Conservation (phyloP, 179 eudicot genomes). For the Spinacia oleracea region DNA sequence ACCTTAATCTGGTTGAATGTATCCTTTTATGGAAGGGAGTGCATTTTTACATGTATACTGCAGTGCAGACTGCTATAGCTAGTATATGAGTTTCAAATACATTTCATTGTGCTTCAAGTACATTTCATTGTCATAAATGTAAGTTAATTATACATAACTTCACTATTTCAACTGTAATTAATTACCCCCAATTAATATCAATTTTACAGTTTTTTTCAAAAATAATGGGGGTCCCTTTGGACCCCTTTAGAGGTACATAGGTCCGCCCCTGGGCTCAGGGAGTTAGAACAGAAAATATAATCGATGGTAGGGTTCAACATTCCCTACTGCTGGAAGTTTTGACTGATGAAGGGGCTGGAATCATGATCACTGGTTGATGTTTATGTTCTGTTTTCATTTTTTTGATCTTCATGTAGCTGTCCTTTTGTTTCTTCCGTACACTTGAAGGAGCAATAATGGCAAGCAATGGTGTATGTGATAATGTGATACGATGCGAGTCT, state of each 20-base stretch:
- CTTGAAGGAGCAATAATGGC: constrained; percentile 6
- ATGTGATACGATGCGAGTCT: too few relatives aligned
- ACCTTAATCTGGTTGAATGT: neutral
- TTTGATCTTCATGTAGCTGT: neutral
- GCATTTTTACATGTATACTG: neutral
- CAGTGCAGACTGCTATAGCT: neutral
- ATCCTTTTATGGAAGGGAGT: constrained; percentile 49
- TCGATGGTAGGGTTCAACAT: constrained; percentile 81
- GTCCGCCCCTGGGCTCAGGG: too few relatives aligned
- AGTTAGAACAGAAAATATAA: constrained; percentile 76
- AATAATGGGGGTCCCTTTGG: too few relatives aligned
- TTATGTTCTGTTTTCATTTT: neutral
- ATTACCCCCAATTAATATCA: too few relatives aligned
- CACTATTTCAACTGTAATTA: too few relatives aligned
- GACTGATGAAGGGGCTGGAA: constrained; percentile 86
- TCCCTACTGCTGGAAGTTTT: constrained; percentile 73
- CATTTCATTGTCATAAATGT: too few relatives aligned
- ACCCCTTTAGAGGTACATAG: too few relatives aligned
- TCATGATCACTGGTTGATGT: constrained; percentile 71
- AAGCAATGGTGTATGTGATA: neutral
- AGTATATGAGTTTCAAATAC: neutral
- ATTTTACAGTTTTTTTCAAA: too few relatives aligned
- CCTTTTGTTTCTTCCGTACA: neutral
- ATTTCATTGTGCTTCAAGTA: too few relatives aligned
- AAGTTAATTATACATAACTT: too few relatives aligned